phyloP scores from a whole-genome alignment of 176 grass and related monocot genomes.

The Oryza punctata region DNA sequence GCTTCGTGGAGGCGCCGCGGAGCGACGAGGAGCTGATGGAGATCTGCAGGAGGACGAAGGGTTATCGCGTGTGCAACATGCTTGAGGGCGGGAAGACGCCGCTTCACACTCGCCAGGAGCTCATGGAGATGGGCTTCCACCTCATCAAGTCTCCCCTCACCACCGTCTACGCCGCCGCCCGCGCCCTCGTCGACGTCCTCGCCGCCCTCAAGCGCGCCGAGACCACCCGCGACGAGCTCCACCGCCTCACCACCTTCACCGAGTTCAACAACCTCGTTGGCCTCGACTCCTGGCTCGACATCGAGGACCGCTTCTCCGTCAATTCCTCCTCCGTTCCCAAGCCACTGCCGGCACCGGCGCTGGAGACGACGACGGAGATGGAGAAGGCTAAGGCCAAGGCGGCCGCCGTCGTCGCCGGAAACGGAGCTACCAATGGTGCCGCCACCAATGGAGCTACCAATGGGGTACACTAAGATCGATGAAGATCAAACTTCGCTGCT shows the following conservation, averaged over 20 bases:
- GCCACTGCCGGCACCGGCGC: neutral
- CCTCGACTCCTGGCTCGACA: conserved; percentile 38
- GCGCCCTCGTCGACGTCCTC: conserved; percentile 47
- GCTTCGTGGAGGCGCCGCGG: conserved; percentile 57
- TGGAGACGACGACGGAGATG: neutral
- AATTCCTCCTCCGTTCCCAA: neutral
- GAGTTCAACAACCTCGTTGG: conserved; percentile 58
- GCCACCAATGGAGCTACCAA: neutral
- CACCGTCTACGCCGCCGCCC: conserved; percentile 46
- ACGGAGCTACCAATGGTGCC: too few species aligned
- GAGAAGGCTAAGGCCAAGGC: neutral
- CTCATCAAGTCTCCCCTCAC: conserved; percentile 49
- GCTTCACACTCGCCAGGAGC: conserved; percentile 52
- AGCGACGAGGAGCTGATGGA: conserved; percentile 46
- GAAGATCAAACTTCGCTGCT: neutral
- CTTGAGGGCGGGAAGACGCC: conserved; percentile 56
- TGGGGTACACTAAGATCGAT: neutral
- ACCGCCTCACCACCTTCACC: conserved; percentile 42
- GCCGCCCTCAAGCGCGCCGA: conserved; percentile 36
- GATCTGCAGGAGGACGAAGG: conserved; percentile 31
- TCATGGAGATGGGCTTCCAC: conserved; percentile 55
- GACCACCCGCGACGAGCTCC: conserved; percentile 41
- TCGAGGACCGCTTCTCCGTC: conserved; percentile 37
- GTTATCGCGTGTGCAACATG: conserved; percentile 52
- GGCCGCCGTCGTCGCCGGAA: neutral